Conservation (phyloP, 805 yeast genomes). For the Metschnikowia sp. region DNA sequence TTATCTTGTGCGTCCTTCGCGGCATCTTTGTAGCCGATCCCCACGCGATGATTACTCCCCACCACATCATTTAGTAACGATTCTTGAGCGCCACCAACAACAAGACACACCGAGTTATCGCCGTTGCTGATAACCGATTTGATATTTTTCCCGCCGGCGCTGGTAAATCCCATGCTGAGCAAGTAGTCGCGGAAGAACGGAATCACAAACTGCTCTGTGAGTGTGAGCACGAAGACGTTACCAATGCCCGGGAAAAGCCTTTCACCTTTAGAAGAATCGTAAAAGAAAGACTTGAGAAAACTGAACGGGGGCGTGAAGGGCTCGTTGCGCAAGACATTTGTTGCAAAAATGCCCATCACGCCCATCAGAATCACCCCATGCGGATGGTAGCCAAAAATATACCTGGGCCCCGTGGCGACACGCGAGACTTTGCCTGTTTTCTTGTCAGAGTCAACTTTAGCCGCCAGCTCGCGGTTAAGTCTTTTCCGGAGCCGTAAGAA, state of each 20-base stretch:
- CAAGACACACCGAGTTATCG: slow-evolving; percentile 79
- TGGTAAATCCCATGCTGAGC: slow-evolving; percentile 74
- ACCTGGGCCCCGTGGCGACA: slow-evolving; percentile 60
- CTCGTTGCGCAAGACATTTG: slow-evolving; percentile 46
- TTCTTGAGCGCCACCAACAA: slow-evolving; percentile 95
- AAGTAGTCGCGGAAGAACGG: slow-evolving; percentile 89
- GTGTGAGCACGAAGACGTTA: slow-evolving; percentile 69
- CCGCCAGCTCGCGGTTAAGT: slow-evolving; percentile 19
- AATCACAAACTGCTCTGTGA: slow-evolving; percentile 74
- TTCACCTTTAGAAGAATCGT: slow-evolving; percentile 70
- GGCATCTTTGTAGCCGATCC: slow-evolving; percentile 29
- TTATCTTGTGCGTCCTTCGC: slow-evolving; percentile 8
- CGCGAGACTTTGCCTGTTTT: slow-evolving; percentile 19
- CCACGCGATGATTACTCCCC: slow-evolving; percentile 29
- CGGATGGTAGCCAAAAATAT: slow-evolving; percentile 92
- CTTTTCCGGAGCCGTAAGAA: slow-evolving; percentile 36
- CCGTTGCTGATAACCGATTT: slow-evolving; percentile 55
- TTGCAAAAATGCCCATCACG: slow-evolving; percentile 77
- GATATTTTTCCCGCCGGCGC: slow-evolving; percentile 77
- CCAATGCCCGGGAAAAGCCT: slow-evolving; percentile 78
- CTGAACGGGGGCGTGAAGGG: slow-evolving; percentile 37
- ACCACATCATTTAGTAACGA: slow-evolving; percentile 54
- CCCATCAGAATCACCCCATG: slow-evolving; percentile 96
- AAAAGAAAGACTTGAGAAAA: slow-evolving; percentile 35
- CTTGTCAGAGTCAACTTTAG: slow-evolving; percentile 17